Evolutionary conservation across 2,329 filamentous ascomycete genomes (phyloP).

Genomic region (Xylariomycetidae sp.): DNA sequence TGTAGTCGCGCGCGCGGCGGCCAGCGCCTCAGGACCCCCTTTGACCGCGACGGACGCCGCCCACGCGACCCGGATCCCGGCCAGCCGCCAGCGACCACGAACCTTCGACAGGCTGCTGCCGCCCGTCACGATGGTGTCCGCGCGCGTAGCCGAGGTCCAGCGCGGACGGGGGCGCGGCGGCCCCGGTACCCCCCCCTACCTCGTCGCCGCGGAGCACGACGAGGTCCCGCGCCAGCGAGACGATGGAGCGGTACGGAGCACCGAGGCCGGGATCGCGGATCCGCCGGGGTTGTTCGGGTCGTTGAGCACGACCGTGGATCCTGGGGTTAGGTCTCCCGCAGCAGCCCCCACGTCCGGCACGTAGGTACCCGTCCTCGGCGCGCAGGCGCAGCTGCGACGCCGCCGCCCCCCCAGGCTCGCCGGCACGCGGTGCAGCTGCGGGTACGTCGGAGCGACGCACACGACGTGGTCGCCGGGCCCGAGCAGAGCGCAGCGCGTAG

Average conservation of each 20-base stretch:
- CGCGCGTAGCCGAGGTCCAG: conserved; percentile 67
- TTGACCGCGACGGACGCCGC: conserved; percentile 58
- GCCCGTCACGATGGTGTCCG: conserved; percentile 63
- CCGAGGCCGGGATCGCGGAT: conserved; percentile 55
- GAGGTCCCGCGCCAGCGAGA: conserved; percentile 58
- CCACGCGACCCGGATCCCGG: conserved; percentile 80
- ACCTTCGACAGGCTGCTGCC: conserved; percentile 84
- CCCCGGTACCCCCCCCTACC: conserved; percentile 79
- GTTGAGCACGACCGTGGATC: conserved; percentile 45
- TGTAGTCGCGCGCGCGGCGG: conserved; percentile 79
- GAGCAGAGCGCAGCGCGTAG: conserved; percentile 63
- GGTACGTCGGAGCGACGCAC: conserved; percentile 82
- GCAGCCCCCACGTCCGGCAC: conserved; percentile 61
- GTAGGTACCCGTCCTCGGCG: conserved; percentile 58
- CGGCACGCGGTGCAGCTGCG: conserved; percentile 75
- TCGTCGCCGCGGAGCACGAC: conserved; percentile 69
- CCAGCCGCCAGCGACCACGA: conserved; percentile 73
- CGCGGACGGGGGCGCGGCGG: conserved; percentile 56
- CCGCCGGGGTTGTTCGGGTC: conserved; percentile 84
- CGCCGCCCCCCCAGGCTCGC: conserved; percentile 66
- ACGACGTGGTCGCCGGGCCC: conserved; percentile 75
- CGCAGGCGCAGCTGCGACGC: conserved; percentile 71
- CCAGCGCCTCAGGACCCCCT: conserved; percentile 48
- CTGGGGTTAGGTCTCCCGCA: conserved; percentile 56
- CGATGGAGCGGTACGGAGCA: conserved; percentile 56